Base-by-base conservation (phyloP, 1,284 basidiomycete species). In the Trametes pubescens region DNA sequence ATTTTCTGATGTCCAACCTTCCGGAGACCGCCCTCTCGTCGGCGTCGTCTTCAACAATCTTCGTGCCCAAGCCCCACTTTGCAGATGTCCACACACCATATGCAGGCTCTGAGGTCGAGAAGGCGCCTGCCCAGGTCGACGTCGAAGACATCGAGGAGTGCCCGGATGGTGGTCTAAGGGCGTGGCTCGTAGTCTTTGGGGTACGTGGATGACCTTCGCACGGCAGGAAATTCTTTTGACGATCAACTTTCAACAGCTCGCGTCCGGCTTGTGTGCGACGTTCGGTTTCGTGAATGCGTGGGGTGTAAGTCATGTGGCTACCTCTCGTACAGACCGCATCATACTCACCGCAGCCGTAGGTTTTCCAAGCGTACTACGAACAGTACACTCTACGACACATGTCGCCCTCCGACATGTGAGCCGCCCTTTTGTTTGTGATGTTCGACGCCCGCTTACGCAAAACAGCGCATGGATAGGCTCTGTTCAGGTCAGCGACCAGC, bases 381-480 rank as follows among this genome's bases (percentile, higher is more conserved):
- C 68, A 76, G 29, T 74, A 71, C 1, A 61, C 78, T 1, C 72
- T 82, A 61, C 14, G 71, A 69, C 38, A 74, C 72, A 21, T 72
- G 77, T 52, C 62, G 9, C 76, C 81, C 2, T 89, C 87, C 6
- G 80, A 76, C 48, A 87, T 90, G 88, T 88, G 71, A 65, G 85
- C 72, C 13, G 16, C 37, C 43, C 57, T 14, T 34, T 18, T 44
- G n/a, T 13, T 43, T 32, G 4, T 32, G 52, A 11, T 34, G 35
- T 24, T 4, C 26, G 16, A 32, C 32, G 3, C 21, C 2, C 29
- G 18, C n/a, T 51, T 4, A 35, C 2, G 24, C 34, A 16, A 4
- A 16, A 2, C 62, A 90, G 88, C 49, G 84, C 89, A 10, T 92
- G 90, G 91, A 91, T 92, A 63, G 90, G 90, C 1, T 90, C 89